Base-by-base conservation (phyloP, 2,329 filamentous ascomycete species). In the Apiospora koreana region DNA sequence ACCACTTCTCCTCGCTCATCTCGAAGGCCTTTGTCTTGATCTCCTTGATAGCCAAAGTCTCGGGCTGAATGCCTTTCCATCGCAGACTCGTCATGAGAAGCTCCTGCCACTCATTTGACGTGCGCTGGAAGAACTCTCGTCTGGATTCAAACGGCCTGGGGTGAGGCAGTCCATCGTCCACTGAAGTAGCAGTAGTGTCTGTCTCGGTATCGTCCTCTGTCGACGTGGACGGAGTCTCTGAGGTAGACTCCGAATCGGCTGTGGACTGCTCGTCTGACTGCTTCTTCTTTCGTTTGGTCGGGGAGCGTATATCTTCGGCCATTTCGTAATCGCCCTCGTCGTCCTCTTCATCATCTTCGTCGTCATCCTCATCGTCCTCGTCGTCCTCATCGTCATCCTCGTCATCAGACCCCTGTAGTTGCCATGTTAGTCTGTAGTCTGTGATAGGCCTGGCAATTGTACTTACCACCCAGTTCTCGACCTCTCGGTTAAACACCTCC, bases 1-100 rank as follows among this genome's bases (percentile, higher is more conserved):
- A 99, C 96, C 96, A 99, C 81, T 97, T 97, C 83, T 95, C 93
- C 81, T 99, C 96, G 50, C 95, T 95, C 73, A 94, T 87, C 78
- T 94, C 92, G 80, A 98, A 99, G 1, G 94, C 96, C 79, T 90
- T 91, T 77, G 95, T 92, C 80, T 97, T 94, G 77, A 98, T 91
- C 84, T 98, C 96, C 85, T 99, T 99, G 77, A 97, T 85, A 0
- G 89, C 86, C 73, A 94, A 87, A 50, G 89, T 87, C 80, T 93
- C 92, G 3, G 88, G 87, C 73, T 90, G 88, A 62, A 89, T 84
- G 43, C 88, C 88, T 80, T 91, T 91, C 83, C 89, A 91, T 72
- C 91, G 88, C 71, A 96, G 83, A 74, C 88, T 91, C 1, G 92
- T 92, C 83, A 98, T 90, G 46, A 97, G 86, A 18, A 95, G 84